Evolutionary conservation across 192 early-diverging fungal genomes (phyloP).

Genomic region (Linnemannia elongata): DNA sequence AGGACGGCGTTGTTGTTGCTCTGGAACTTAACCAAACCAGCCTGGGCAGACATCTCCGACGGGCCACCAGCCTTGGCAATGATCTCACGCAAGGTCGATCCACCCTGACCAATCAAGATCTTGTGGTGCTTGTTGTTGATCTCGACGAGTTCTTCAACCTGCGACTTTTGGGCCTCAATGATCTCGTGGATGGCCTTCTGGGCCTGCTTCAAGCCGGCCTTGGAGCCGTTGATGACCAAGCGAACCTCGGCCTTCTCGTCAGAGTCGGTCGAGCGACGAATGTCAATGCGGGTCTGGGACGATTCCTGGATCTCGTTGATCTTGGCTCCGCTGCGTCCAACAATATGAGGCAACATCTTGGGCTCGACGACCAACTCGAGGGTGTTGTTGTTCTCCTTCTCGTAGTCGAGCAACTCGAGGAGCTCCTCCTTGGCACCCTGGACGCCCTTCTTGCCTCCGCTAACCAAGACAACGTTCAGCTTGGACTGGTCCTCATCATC

Average conservation of each 20-base stretch:
- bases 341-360: constrained; percentile 76
- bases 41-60: constrained; percentile 63
- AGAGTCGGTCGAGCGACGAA: constrained; percentile 60
- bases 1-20: constrained; percentile 69
- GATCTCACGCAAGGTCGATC: constrained; percentile 73
- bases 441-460: constrained; percentile 88
- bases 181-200: constrained; percentile 71
- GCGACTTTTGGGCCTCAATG: constrained; percentile 70
- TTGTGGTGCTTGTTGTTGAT: constrained; percentile 72
- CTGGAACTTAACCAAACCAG: constrained; percentile 75
- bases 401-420: constrained; percentile 85
- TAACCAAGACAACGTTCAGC: constrained; percentile 81
- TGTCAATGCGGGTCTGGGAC: constrained; percentile 82
- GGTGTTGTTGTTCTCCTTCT: constrained; percentile 80
- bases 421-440: constrained; percentile 84
- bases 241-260: constrained; percentile 62
- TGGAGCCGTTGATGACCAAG: constrained; percentile 66
- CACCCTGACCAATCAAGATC: constrained; percentile 76
- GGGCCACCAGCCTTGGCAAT: constrained; percentile 70
- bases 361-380: constrained; percentile 76
- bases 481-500: constrained; percentile 67
- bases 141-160: constrained; percentile 62
- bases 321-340: constrained; percentile 80
- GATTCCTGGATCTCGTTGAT: constrained; percentile 83
- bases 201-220: constrained; percentile 66